phyloP scores from a whole-genome alignment of 352 stramenopile genomes.

The Globisporangium lucens region DNA sequence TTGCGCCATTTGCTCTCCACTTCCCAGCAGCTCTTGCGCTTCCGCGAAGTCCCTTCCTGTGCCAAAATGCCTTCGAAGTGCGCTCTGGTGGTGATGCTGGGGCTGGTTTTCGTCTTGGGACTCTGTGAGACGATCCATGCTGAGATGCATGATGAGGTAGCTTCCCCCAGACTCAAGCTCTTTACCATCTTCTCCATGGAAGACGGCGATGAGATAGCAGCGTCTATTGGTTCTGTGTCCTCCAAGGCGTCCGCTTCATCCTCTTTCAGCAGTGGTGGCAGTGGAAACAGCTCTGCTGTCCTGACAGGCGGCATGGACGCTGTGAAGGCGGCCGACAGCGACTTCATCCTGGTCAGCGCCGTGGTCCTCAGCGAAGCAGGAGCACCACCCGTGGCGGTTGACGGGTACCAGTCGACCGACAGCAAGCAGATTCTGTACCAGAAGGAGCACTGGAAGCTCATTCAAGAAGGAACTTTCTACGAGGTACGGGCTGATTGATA shows the following conservation, averaged over 20 bases:
- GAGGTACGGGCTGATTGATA: constrained; percentile 5
- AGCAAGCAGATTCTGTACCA: constrained; percentile 18
- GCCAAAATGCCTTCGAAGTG: neutral
- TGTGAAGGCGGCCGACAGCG: constrained; percentile 11
- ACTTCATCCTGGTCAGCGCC: constrained; percentile 19
- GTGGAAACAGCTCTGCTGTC: neutral
- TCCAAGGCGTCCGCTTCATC: neutral
- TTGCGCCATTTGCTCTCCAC: neutral
- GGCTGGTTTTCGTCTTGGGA: neutral
- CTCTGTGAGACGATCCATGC: neutral
- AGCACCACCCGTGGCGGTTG: neutral
- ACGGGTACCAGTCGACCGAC: constrained; percentile 5
- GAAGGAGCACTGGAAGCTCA: constrained; percentile 11
- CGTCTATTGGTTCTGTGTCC: neutral
- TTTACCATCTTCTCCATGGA: constrained; percentile 5
- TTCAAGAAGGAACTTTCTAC: constrained; percentile 16
- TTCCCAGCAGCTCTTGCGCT: neutral
- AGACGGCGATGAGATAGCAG: neutral
- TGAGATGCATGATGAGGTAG: neutral
- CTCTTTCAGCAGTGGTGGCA: neutral
- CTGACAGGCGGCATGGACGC: neutral
- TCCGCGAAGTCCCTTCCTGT: neutral
- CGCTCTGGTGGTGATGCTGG: neutral
- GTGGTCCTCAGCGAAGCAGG: neutral
- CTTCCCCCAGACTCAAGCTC: constrained; percentile 8